A percentile compares a stretch with the other conserved stretches of the same genome.
Evolutionary conservation across 768 basidiomycete genomes (phyloP).

Genomic region (Collybiopsis luxurians): DNA sequence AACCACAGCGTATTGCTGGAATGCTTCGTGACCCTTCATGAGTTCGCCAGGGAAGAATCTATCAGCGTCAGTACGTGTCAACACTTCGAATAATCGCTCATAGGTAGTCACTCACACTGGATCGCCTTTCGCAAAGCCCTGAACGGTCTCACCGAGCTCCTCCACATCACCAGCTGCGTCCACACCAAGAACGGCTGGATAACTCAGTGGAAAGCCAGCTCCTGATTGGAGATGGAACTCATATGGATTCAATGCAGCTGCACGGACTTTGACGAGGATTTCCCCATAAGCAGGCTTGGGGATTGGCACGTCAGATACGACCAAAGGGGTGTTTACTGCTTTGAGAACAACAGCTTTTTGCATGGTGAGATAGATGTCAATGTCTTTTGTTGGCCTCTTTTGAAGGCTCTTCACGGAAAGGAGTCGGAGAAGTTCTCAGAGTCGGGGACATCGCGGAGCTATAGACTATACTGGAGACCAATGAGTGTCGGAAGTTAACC

Average conservation of each 20-base stretch:
- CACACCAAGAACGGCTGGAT: slow-evolving; percentile 43
- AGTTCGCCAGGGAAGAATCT: slow-evolving; percentile 40
- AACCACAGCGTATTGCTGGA: slow-evolving; percentile 44
- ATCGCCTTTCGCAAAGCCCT: slow-evolving; percentile 47
- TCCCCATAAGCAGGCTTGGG: not conserved
- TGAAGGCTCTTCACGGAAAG: too few species aligned
- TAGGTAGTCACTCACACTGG: slow-evolving; percentile 40
- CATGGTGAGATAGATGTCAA: not conserved
- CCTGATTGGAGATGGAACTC: slow-evolving; percentile 30
- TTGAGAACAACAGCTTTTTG: slow-evolving; percentile 1
- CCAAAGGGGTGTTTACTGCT: not conserved
- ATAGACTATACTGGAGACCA: too few species aligned
- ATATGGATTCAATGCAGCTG: not conserved
- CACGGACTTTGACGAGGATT: not conserved
- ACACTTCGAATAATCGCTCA: not conserved
- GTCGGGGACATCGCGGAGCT: too few species aligned
- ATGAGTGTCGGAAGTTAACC: too few species aligned
- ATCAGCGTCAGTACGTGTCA: not conserved
- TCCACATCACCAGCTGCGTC: slow-evolving; percentile 53
- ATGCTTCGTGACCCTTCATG: slow-evolving; percentile 32
- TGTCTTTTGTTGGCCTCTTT: too few species aligned
- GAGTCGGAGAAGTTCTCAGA: too few species aligned
- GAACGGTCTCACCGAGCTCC: slow-evolving; percentile 50
- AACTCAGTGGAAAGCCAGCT: slow-evolving; percentile 29
- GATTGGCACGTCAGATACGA: not conserved